phyloP scores from a whole-genome alignment of 1,139 yeast species.

The Kluyveromyces sp. region DNA sequence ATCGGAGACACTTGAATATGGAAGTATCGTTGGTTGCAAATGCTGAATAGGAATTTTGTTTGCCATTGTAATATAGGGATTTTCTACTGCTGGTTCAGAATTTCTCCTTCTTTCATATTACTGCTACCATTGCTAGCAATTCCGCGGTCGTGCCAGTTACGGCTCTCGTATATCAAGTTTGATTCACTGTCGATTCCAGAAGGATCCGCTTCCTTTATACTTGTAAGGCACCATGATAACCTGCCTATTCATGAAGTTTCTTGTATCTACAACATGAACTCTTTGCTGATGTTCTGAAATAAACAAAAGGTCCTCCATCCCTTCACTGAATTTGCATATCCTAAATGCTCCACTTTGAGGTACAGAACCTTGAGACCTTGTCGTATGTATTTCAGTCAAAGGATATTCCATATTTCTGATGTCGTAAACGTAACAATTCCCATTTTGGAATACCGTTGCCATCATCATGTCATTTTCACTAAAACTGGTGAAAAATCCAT shows the following conservation, averaged over 20 bases:
- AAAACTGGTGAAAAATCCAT: conserved; percentile 80
- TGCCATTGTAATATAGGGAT: conserved; percentile 27
- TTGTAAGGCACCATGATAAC: conserved; percentile 52
- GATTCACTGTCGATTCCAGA: conserved; percentile 3
- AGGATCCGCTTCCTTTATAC: conserved; percentile 8
- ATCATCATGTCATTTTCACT: conserved; percentile 64
- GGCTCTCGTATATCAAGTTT: conserved; percentile 2
- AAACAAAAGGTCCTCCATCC: conserved; percentile 66
- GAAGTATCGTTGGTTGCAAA: conserved; percentile 27
- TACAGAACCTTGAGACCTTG: conserved; percentile 38
- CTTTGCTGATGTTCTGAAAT: conserved; percentile 81
- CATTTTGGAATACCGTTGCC: conserved; percentile 81
- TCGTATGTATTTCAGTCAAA: conserved; percentile 47
- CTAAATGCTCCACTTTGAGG: conserved; percentile 43
- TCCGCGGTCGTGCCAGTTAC: conserved; percentile 1
- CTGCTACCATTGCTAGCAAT: background rate
- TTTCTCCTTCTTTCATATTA: conserved; percentile 10
- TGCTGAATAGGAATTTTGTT: conserved; percentile 21
- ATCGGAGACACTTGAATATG: conserved; percentile 25
- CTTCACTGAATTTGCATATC: conserved; percentile 55
- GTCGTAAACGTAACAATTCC: conserved; percentile 70
- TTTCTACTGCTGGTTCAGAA: conserved; percentile 13
- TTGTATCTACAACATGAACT: conserved; percentile 72
- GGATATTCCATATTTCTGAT: conserved; percentile 51
- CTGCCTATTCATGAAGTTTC: conserved; percentile 67